phyloP scores from a whole-genome alignment of 441 rosid genomes.

The Adansonia madagascariensis region DNA sequence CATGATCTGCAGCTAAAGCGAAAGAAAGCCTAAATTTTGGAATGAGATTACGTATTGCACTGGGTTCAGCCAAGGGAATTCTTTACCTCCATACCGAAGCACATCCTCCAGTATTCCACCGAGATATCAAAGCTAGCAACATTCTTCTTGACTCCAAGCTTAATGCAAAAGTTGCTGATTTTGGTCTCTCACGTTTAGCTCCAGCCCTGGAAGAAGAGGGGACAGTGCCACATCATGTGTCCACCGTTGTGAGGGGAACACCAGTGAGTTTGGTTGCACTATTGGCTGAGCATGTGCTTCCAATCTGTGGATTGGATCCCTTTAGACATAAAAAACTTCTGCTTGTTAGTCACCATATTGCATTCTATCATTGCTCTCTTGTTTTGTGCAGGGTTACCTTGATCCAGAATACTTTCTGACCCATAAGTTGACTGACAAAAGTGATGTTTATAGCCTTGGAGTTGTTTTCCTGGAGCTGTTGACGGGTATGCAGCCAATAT shows the following conservation, averaged over 20 bases:
- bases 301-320: too few relatives aligned
- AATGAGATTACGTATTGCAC: conserved; percentile 62
- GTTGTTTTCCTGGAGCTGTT: conserved; percentile 83
- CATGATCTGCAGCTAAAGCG: conserved; percentile 25
- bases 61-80: conserved; percentile 87
- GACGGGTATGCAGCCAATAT: conserved; percentile 87
- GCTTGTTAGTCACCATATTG: too few relatives aligned
- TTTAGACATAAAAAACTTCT: too few relatives aligned
- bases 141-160: conserved; percentile 78
- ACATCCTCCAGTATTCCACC: conserved; percentile 83
- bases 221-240: conserved; percentile 65
- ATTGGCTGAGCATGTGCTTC: too few relatives aligned
- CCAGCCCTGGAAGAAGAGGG: conserved; percentile 78
- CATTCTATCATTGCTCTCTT: not conserved
- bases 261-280: conserved; percentile 56
- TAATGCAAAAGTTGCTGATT: conserved; percentile 89
- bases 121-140: conserved; percentile 90
- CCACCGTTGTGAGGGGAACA: conserved; percentile 86
- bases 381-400: conserved; percentile 69
- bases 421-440: conserved; percentile 84
- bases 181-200: conserved; percentile 88
- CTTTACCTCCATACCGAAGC: conserved; percentile 95
- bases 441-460: conserved; percentile 93
- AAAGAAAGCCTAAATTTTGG: conserved; percentile 52
- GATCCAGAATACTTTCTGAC: conserved; percentile 95